Conservation (phyloP, 1,139 yeast genomes). For the Trichomonascaceae sp. region DNA sequence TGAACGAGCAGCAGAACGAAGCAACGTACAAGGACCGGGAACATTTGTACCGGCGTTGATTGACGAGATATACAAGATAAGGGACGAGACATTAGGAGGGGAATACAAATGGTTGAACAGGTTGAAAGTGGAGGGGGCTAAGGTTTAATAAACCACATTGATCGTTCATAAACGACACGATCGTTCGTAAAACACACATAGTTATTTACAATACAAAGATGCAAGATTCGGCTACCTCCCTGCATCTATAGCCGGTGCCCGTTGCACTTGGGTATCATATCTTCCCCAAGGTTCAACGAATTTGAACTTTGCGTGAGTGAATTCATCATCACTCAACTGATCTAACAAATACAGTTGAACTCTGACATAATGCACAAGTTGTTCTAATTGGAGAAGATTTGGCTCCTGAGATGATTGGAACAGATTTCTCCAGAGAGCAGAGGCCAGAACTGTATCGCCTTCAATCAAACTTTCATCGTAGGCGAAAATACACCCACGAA, state of each 20-base stretch:
- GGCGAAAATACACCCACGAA: slow-evolving; percentile 82
- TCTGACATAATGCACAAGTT: slow-evolving; percentile 79
- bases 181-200: not conserved
- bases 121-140: not conserved
- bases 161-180: not conserved
- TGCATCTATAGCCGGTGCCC: slow-evolving; percentile 5
- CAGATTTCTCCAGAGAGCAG: slow-evolving; percentile 56
- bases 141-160: too few species aligned
- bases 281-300: slow-evolving; percentile 82
- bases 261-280: slow-evolving; percentile 58
- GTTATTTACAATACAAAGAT: not conserved
- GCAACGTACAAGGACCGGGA: slow-evolving; percentile 42
- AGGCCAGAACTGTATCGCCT: slow-evolving; percentile 78
- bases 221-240: not conserved
- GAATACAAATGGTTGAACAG: not conserved
- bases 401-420: slow-evolving; percentile 81
- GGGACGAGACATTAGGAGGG: slow-evolving; percentile 9
- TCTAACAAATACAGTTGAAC: slow-evolving; percentile 82
- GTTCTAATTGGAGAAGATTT: slow-evolving; percentile 80
- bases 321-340: slow-evolving; percentile 81
- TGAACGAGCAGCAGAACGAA: slow-evolving; percentile 36
- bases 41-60: slow-evolving; percentile 43
- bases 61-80: slow-evolving; percentile 37
- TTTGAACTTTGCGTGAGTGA: slow-evolving; percentile 81
- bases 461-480: slow-evolving; percentile 89